These are phyloP conservation scores for Mucor circinelloides DNA, from an alignment of 371 early-diverging fungal species.

Conservation along the genomic window DNA sequence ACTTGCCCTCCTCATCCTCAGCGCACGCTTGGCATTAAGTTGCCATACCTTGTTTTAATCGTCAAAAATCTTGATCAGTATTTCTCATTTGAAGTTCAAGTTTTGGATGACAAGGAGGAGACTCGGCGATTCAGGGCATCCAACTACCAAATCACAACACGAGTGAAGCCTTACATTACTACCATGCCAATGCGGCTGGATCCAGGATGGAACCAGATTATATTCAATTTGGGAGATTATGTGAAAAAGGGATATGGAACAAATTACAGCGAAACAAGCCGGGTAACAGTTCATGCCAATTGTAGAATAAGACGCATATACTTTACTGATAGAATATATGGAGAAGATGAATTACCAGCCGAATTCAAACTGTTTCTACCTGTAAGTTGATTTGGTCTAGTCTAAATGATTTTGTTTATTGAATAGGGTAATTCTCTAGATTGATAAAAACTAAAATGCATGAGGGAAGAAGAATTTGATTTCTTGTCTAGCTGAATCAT, in stretches of 20 bases:
- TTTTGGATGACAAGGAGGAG: conserved; percentile 81
- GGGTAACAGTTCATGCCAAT: conserved; percentile 92
- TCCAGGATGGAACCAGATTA: conserved; percentile 95
- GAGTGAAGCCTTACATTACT: conserved; percentile 85
- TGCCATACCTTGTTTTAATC: conserved; percentile 86
- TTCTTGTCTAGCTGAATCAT: conserved; percentile 58
- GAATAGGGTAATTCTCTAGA: background rate
- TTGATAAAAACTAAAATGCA: conserved; percentile 25
- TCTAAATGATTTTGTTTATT: background rate
- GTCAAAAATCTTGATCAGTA: conserved; percentile 87
- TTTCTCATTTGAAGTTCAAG: conserved; percentile 90
- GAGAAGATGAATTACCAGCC: conserved; percentile 92
- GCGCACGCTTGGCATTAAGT: conserved; percentile 88
- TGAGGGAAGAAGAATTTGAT: conserved; percentile 65
- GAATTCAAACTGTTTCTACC: conserved; percentile 92
- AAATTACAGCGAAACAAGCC: conserved; percentile 82
- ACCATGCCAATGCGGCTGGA: conserved; percentile 95
- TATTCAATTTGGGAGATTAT: conserved; percentile 85
- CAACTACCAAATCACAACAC: conserved; percentile 90
- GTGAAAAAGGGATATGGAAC: conserved; percentile 89
- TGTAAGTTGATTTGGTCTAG: conserved; percentile 27
- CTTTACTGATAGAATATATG: conserved; percentile 87
- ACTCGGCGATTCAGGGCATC: conserved; percentile 83
- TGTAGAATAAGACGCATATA: conserved; percentile 87
- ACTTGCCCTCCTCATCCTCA: conserved; percentile 78